Conservation (phyloP, 2,329 filamentous ascomycete species). For the Trichoderma sp. region DNA sequence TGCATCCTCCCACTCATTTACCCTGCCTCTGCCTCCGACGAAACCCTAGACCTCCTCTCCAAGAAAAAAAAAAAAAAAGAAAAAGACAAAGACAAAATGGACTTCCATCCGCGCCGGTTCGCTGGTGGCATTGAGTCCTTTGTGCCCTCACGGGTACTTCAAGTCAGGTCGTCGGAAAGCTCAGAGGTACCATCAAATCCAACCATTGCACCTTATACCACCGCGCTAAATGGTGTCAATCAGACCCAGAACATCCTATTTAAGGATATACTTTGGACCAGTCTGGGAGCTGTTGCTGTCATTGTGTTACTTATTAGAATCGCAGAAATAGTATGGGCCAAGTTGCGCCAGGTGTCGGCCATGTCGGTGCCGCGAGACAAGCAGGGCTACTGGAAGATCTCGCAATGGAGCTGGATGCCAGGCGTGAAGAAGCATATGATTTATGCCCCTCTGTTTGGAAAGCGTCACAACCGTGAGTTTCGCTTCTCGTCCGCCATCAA, state of each 20-base stretch:
- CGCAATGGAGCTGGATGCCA: constrained; percentile 60
- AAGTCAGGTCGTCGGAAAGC: constrained; percentile 29
- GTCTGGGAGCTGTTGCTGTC: constrained; percentile 53
- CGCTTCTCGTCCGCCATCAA: constrained; percentile 58
- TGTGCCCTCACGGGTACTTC: constrained; percentile 32
- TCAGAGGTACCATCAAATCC: constrained; percentile 37
- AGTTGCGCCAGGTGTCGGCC: constrained; percentile 56
- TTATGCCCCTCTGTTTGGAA: constrained; percentile 60
- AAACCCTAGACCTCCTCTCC: neutral
- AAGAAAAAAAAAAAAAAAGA: neutral
- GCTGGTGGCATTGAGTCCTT: constrained; percentile 30
- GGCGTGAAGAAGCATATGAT: constrained; percentile 58
- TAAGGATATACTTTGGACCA: constrained; percentile 59
- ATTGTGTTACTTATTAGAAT: constrained; percentile 53
- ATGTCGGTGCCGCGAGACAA: constrained; percentile 52
- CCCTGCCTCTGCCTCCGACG: constrained; percentile 3
- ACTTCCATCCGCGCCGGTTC: constrained; percentile 32
- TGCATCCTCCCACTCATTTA: neutral
- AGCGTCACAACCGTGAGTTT: constrained; percentile 66
- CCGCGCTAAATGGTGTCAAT: constrained; percentile 58
- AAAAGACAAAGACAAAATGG: constrained; percentile 29
- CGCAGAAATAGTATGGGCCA: constrained; percentile 51
- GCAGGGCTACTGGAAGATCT: constrained; percentile 58
- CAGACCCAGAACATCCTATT: constrained; percentile 56
- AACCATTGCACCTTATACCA: constrained; percentile 55